Base-by-base conservation (phyloP, 306 rosid genomes). In the Vigna mungo region DNA sequence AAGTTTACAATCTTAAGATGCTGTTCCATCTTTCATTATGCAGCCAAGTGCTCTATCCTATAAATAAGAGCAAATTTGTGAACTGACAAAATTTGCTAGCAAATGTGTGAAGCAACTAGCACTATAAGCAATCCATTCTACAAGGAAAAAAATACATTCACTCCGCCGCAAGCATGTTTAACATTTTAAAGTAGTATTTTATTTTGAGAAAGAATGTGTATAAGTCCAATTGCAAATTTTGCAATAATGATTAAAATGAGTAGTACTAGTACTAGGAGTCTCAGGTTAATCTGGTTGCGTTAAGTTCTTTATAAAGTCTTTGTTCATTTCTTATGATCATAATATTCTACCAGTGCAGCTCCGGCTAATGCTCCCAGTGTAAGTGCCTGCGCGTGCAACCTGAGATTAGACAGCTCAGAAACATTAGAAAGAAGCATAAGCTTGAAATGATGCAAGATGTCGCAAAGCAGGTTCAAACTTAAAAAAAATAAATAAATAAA, bases 331-430 rank as follows among this genome's bases (percentile, higher is more conserved):
- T 72, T 86, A 43, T 78, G 94, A 76, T 96, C 99, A 37, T 89
- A 91, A 85, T 85, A 91, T 75, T 92, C 99, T 6, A 91, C 99
- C 58, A 84, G 85, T 5, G 98, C 99, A 12, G 96, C 96, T 18
- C 98, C 99, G 0, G 91, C 91, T 47, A 96, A 76, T 39, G 98
- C 99, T 17, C 94, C 98, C 4, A 96, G 87, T 1, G 99, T 96
- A 16, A 92, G 84, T 75, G 94, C 99, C 92, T 96, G 99, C 2
- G 98, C 99, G 37, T 96, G 93, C 84, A 96, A 81, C 97, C 98
- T 96, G 90, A 79, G 46, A 66, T 16, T 46, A 58, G 49, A 71
- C 27, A 14, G 77, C 44, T 49, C 77, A 62, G 52, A 56, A 75
- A 53, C 15, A 53, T 75, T 39, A 74, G 74, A 18, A 49, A 68